Evolutionary conservation across 2,329 filamentous ascomycete species (phyloP).

Genomic region (Cladosporium sp.): DNA sequence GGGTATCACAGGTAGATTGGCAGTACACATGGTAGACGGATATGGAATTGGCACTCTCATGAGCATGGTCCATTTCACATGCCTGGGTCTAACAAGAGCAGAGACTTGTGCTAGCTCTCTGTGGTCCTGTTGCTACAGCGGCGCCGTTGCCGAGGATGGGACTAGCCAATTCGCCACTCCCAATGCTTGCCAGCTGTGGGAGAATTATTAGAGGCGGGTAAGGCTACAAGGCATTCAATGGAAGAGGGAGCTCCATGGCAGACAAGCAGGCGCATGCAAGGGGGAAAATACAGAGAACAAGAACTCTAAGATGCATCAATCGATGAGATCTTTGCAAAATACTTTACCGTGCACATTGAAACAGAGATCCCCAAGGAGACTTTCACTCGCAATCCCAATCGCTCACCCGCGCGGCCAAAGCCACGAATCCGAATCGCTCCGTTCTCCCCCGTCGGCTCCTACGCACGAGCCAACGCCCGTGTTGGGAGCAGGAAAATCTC

Average conservation of each 20-base stretch:
- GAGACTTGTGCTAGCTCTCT: background rate
- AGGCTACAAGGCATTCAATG: background rate
- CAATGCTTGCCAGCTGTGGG: conserved; percentile 2
- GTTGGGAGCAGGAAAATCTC: background rate
- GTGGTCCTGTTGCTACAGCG: conserved; percentile 2
- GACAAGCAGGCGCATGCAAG: too few relatives aligned
- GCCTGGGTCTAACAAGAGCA: background rate
- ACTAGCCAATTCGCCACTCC: conserved; percentile 7
- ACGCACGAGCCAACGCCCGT: too few relatives aligned
- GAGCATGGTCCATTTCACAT: conserved; percentile 5
- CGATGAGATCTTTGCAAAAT: too few relatives aligned
- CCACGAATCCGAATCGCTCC: too few relatives aligned
- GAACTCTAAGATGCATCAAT: too few relatives aligned
- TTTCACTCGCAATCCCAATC: background rate
- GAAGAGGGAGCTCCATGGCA: too few relatives aligned
- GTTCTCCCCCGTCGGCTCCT: too few relatives aligned
- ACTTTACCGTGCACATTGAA: too few relatives aligned
- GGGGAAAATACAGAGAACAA: too few relatives aligned
- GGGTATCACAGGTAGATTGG: background rate
- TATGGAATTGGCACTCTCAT: too few relatives aligned
- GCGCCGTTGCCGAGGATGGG: conserved; percentile 12
- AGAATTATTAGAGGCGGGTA: background rate
- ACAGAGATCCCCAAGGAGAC: too few relatives aligned
- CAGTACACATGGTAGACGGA: too few relatives aligned
- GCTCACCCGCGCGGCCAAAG: background rate